These are phyloP conservation scores for Cladophialophora exuberans DNA, from an alignment of 2,329 filamentous ascomycete genomes.

Conservation along the genomic window DNA sequence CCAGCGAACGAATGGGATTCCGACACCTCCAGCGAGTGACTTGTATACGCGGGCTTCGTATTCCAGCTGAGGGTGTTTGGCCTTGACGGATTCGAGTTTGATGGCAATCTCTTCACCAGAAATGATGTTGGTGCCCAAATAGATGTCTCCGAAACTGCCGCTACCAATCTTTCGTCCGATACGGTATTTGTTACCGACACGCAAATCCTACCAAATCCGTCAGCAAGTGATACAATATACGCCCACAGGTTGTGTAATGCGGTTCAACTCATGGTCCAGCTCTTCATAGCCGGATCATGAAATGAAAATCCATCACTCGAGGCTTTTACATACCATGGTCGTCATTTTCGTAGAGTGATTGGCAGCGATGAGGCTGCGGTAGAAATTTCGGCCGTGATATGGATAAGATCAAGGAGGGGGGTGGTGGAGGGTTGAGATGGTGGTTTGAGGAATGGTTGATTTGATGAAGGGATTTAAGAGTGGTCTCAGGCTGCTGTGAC, in stretches of 20 bases:
- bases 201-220: constrained; percentile 72
- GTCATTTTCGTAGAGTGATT: constrained; percentile 54
- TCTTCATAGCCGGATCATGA: constrained; percentile 1
- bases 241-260: neutral
- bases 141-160: constrained; percentile 97
- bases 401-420: constrained; percentile 2
- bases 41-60: constrained; percentile 94
- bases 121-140: constrained; percentile 99
- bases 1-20: constrained; percentile 98
- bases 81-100: constrained; percentile 99
- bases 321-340: constrained; percentile 61
- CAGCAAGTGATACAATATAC: constrained; percentile 15
- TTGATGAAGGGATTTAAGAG: constrained; percentile 14
- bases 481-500: constrained; percentile 31
- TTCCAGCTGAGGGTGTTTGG: constrained; percentile 97
- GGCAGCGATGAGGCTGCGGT: constrained; percentile 23
- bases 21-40: constrained; percentile 89
- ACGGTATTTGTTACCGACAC: constrained; percentile 99
- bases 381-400: neutral
- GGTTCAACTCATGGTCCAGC: constrained; percentile 5
- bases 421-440: constrained; percentile 9
- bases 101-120: constrained; percentile 99
- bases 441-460: constrained; percentile 9
- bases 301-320: neutral
- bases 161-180: constrained; percentile 99